Evolutionary conservation across 1,284 basidiomycete species (phyloP), one percentile per base, ranked within the genome.

Genomic region (Pseudozyma tsukubaensis): DNA sequence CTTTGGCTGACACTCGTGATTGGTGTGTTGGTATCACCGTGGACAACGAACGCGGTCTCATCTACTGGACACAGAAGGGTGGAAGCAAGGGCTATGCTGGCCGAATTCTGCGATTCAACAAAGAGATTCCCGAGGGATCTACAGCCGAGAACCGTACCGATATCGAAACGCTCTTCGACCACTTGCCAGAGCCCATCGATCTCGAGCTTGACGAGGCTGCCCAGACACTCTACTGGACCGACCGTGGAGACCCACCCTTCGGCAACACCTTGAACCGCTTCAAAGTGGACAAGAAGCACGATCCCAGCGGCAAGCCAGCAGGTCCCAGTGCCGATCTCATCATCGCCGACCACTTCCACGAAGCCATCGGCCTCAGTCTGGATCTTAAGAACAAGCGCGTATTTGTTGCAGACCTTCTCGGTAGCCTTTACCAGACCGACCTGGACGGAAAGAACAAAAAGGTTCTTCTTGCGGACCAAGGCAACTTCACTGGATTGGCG

Each of bases 191-290:
- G 39, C 39, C 39, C 13, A 40, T 40, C 8, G 39, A 40, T 40
- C 12, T 40, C 39, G 39, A 40, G 39, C 39, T 40, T 13, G 39
- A 40, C n/a, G 39, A 40, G n/a, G 13, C 12, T 13, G 12, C 4
- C n/a, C 13, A n/a, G n/a, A 40, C 39, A n/a, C 39, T 40, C 12
- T 40, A 40, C 39, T 40, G 39, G 39, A 40, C 39, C 13, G 39
- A 40, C n/a, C 39, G 39, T n/a, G 39, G 39, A 13, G 39, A 40
- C n/a, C 39, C 39, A 13, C 39, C 39, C 12, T 40, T 40, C 8
- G 39, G 39, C 39, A 40, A 40, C 39, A 40, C 39, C n/a, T 40
- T 40, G 39, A 40, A 40, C 39, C 39, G 39, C 39, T 40, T 40
- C 39, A 40, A 40, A 13, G 39, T 40, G 39, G 39, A 40, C 39